phyloP scores from a whole-genome alignment of 192 early-diverging fungal species.

The Funneliformis mosseae region DNA sequence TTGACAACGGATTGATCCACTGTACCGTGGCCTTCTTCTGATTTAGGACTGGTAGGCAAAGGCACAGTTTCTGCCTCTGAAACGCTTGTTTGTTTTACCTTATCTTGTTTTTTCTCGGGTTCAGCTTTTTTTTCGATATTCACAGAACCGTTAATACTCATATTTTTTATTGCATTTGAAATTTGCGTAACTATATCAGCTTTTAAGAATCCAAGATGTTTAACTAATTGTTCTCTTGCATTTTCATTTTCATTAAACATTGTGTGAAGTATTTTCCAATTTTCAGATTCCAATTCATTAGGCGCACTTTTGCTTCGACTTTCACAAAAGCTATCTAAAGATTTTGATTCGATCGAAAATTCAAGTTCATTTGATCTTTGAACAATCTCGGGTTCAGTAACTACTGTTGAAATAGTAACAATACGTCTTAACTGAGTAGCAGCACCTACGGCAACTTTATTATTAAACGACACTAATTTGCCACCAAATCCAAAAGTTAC shows the following conservation, averaged over 20 bases:
- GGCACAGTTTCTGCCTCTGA: slow-evolving; percentile 12
- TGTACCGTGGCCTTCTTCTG: background rate
- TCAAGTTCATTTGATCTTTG: slow-evolving; percentile 75
- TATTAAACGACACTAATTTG: slow-evolving; percentile 78
- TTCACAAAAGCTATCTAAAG: slow-evolving; percentile 46
- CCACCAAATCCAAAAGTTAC: slow-evolving; percentile 90
- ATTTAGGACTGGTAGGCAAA: background rate
- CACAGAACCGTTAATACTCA: slow-evolving; percentile 37
- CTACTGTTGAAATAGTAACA: slow-evolving; percentile 67
- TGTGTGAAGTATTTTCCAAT: slow-evolving; percentile 83
- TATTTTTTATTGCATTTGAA: slow-evolving; percentile 49
- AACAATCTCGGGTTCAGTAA: slow-evolving; percentile 74
- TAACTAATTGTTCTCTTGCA: slow-evolving; percentile 77
- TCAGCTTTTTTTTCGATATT: slow-evolving; percentile 29
- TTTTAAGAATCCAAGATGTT: slow-evolving; percentile 89
- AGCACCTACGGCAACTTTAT: slow-evolving; percentile 39
- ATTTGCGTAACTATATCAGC: slow-evolving; percentile 64
- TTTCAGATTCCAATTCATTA: slow-evolving; percentile 42
- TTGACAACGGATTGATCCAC: background rate
- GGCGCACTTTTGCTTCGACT: slow-evolving; percentile 36
- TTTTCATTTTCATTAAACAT: slow-evolving; percentile 71
- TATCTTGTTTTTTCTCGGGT: slow-evolving; percentile 33
- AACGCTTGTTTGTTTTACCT: slow-evolving; percentile 21
- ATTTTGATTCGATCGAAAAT: slow-evolving; percentile 57
- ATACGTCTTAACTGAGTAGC: slow-evolving; percentile 36